Conservation (phyloP, 2,329 filamentous ascomycete species). For the Ophiocordyceps camponoti-saundersi region DNA sequence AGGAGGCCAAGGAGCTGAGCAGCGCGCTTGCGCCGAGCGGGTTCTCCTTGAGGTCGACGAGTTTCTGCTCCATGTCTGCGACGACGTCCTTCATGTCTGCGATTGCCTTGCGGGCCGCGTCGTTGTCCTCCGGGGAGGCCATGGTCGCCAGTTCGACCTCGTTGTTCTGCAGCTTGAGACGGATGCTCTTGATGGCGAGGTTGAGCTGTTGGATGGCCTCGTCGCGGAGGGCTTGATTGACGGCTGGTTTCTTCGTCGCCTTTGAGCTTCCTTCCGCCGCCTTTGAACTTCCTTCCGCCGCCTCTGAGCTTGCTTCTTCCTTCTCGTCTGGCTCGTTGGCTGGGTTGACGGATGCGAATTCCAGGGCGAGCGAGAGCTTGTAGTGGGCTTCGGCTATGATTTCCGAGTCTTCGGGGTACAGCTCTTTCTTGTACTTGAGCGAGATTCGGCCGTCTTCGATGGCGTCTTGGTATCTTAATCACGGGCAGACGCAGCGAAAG, state of each 20-base stretch:
- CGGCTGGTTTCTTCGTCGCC: constrained; percentile 24
- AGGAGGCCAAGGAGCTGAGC: constrained; percentile 13
- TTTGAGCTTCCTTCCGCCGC: constrained; percentile 17
- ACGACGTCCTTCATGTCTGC: constrained; percentile 63
- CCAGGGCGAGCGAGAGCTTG: constrained; percentile 86
- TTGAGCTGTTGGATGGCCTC: constrained; percentile 58
- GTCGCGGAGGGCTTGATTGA: constrained; percentile 54
- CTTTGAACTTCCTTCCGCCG: background rate
- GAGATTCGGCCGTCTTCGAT: constrained; percentile 67
- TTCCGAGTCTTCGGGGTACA: constrained; percentile 67
- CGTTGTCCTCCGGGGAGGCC: constrained; percentile 49
- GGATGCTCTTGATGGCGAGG: constrained; percentile 55
- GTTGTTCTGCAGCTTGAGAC: constrained; percentile 52
- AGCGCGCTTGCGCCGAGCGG: constrained; percentile 27
- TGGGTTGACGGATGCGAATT: constrained; percentile 71
- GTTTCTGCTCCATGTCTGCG: constrained; percentile 60
- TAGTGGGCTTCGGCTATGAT: constrained; percentile 89
- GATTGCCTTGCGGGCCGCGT: constrained; percentile 43
- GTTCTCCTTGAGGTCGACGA: constrained; percentile 48
- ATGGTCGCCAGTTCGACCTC: constrained; percentile 47
- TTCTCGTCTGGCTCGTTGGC: background rate
- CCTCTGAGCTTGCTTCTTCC: background rate
- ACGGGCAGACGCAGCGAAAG: no score
- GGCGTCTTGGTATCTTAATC: constrained; percentile 65
- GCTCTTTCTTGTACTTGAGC: constrained; percentile 59